Base-by-base conservation (phyloP, 768 basidiomycete genomes). In the Suillus paluster region DNA sequence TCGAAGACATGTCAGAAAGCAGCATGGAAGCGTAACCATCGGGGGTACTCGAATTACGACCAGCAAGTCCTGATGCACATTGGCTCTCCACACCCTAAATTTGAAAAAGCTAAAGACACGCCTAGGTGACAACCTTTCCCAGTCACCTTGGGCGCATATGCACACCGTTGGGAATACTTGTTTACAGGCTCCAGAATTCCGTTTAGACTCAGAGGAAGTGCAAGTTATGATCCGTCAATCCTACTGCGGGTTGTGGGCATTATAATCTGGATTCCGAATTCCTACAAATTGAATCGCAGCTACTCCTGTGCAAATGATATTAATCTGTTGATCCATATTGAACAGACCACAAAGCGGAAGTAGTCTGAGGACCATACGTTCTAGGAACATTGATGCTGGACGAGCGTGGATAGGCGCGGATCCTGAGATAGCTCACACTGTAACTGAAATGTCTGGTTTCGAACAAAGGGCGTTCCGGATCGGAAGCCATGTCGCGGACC, bases 1-100 rank as follows among this genome's bases (percentile, higher is more conserved):
- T 54, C 53, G 34, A 54, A 54, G 36, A 17, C 23, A 38, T 38
- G 53, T 53, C 52, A 36, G 33, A 53, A 36, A 17, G 48, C 5
- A 53, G 21, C 48, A 54, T 4, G 21, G 4, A 21, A 9, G 50
- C 14, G 11, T n/a, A 33, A 52, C 21, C 33, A 2, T 21, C 34
- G 52, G 34, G 9, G 10, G 12, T 33, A 52, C 23, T 36, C 30
- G n/a, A 11, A 17, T 15, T 27, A 15, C 25, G 25, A 12, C 19
- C 23, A 54, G 21, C 34, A 14, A 54, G 23, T 25, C 14, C 53
- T 54, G 23, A 17, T 6, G 30, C 5, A 10, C 19, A 5, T 25
- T 49, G 8, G 30, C 53, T 38, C 21, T 23, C 21, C 21, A 14
- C 14, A 5, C 14, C 21, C 5, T 23, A 21, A 10, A 7, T 36